These are phyloP conservation scores for Clitocybe nebularis DNA, from an alignment of 1,284 basidiomycete genomes.

Conservation along the genomic window DNA sequence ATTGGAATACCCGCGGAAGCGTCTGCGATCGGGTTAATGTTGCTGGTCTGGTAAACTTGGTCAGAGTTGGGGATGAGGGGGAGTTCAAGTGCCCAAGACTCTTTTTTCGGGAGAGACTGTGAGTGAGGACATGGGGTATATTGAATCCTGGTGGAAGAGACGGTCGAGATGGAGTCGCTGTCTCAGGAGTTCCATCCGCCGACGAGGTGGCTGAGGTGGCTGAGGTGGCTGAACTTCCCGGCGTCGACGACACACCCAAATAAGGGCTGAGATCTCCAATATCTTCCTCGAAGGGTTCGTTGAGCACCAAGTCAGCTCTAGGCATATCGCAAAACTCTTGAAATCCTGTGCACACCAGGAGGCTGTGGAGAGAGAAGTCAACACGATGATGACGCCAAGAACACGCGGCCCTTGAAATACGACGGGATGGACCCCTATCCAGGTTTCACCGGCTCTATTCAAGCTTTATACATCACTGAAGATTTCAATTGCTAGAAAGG, in stretches of 20 bases:
- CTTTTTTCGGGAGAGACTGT: conserved; percentile 14
- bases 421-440: too few relatives aligned
- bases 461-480: too few relatives aligned
- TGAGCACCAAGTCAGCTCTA: conserved; percentile 15
- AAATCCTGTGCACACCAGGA: too few relatives aligned
- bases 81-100: conserved; percentile 17
- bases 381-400: too few relatives aligned
- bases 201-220: too few relatives aligned
- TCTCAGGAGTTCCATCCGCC: conserved; percentile 14
- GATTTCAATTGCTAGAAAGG: too few relatives aligned
- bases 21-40: conserved; percentile 27
- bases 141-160: conserved; percentile 14
- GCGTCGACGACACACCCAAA: conserved; percentile 11
- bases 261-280: conserved; percentile 20
- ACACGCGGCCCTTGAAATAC: too few relatives aligned
- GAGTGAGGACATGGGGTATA: conserved; percentile 10
- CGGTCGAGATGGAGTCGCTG: conserved; percentile 15
- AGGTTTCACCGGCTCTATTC: too few relatives aligned
- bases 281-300: conserved; percentile 21
- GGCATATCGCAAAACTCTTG: conserved; percentile 5
- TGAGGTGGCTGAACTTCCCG: conserved; percentile 20
- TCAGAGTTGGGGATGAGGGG: conserved; percentile 17
- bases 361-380: too few relatives aligned
- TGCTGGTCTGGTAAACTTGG: conserved; percentile 12
- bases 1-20: conserved; percentile 24